phyloP scores from a whole-genome alignment of 176 grass and related monocot species.

The Rhynchospora tenuis region DNA sequence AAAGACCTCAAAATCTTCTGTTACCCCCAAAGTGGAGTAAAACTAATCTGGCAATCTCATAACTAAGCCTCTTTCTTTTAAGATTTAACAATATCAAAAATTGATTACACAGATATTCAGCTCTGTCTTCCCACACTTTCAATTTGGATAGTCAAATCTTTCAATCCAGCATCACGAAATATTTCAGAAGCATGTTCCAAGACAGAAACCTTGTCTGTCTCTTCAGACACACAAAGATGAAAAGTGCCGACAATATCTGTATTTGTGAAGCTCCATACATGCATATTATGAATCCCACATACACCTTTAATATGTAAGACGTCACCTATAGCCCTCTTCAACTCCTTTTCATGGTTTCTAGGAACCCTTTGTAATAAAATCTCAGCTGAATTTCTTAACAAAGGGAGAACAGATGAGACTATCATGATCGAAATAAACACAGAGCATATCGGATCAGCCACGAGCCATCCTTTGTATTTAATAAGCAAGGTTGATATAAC shows the following conservation, averaged over 20 bases:
- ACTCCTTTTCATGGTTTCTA: constrained; percentile 70
- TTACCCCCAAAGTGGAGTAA: neutral
- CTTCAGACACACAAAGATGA: constrained; percentile 52
- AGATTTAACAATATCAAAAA: neutral
- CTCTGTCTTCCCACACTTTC: constrained; percentile 50
- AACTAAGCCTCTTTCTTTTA: neutral
- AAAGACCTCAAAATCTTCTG: neutral
- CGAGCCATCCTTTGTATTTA: constrained; percentile 91
- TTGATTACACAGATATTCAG: constrained; percentile 2
- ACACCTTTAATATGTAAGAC: constrained; percentile 60
- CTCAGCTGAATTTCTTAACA: constrained; percentile 94
- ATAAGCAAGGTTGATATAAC: constrained; percentile 91
- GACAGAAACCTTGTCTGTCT: constrained; percentile 52
- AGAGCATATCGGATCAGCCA: constrained; percentile 93
- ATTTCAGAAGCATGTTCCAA: constrained; percentile 44
- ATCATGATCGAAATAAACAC: constrained; percentile 98
- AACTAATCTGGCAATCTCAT: neutral
- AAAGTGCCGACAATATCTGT: constrained; percentile 80
- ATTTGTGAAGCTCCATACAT: constrained; percentile 97
- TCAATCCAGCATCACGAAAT: constrained; percentile 68
- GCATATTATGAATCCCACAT: constrained; percentile 52
- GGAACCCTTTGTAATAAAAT: constrained; percentile 95
- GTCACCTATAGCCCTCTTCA: constrained; percentile 60
- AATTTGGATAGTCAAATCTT: constrained; percentile 76
- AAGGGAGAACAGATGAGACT: constrained; percentile 71